Base-by-base conservation (phyloP, 345 rosid genomes). In the Boechera divaricarpa region DNA sequence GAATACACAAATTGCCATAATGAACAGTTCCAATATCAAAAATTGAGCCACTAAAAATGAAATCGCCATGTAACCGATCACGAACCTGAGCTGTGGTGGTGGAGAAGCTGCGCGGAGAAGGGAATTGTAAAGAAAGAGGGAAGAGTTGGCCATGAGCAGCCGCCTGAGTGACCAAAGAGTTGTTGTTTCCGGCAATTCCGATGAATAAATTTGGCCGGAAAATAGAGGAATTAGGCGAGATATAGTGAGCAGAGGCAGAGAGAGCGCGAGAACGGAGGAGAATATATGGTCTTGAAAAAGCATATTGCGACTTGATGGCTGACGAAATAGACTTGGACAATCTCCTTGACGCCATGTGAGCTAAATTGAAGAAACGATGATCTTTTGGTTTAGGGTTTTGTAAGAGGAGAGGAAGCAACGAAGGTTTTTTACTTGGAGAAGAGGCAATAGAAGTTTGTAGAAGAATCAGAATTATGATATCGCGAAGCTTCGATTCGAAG, bases 341-440 rank as follows among this genome's bases (percentile, higher is more conserved):
- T 63, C 80, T 44, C 44, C 75, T 44, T 0, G 65, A 62, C 70
- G 80, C 80, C 80, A 77, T 77, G 70, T 1, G 36, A 67, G 12
- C 5, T 39, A 11, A 11, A 29, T 36, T 47, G 52, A 66, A 54
- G 15, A 0, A 36, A 1, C 6, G 21, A 15, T 12, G 51, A 41
- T 11, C 1, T 21, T 59, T 52, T 10, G 41, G 3, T 28, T 38
- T 26, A 28, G 53, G 52, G 53, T 48, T 60, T 41, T 47, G 8
- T 9, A 35, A 13, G 4, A 11, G 18, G 12, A 64, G 28, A 38
- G n/a, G 32, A 35, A 16, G 75, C 38, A 39, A 41, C 1, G 44
- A 13, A 1, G 10, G 11, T 38, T 7, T 38, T 38, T 7, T 3
- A 10, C 64, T 44, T 74, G 76, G 48, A 55, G 71, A 74, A 65